Conservation (phyloP, 106 monocot genomes). For the Dioscorea alata region DNA sequence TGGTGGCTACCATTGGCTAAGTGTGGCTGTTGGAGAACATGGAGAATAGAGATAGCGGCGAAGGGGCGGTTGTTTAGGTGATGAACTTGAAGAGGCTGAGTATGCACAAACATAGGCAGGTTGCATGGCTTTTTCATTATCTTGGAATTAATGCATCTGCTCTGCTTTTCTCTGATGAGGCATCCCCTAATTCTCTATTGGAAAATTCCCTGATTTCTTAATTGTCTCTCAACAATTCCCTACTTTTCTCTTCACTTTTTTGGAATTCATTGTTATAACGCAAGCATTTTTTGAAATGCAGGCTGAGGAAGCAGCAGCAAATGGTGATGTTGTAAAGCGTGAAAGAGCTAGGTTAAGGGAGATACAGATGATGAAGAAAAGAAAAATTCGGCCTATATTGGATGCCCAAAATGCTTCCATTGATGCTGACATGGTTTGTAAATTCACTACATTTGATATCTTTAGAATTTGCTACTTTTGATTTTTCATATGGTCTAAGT, state of each 20-base stretch:
- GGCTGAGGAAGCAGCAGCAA: slow-evolving; percentile 11
- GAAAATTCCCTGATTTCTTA: no score
- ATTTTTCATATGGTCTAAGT: no score
- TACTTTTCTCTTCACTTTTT: no score
- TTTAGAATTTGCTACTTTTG: not conserved
- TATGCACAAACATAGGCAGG: slow-evolving; percentile 43
- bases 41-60: not conserved
- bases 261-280: no score
- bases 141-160: slow-evolving; percentile 47
- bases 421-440: slow-evolving; percentile 66
- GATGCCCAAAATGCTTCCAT: slow-evolving; percentile 59
- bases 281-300: not conserved
- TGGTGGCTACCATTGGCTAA: slow-evolving; percentile 51
- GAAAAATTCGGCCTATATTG: slow-evolving; percentile 56
- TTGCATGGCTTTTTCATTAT: slow-evolving; percentile 45
- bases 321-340: slow-evolving; percentile 40
- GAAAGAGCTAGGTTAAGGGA: slow-evolving; percentile 53
- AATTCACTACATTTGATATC: not conserved
- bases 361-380: slow-evolving; percentile 56
- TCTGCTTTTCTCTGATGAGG: slow-evolving; percentile 39
- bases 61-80: slow-evolving; percentile 23
- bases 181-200: no score
- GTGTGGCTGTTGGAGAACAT: slow-evolving; percentile 49
- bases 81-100: slow-evolving; percentile 33
- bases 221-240: no score